Evolutionary conservation across 257 asterid genomes (phyloP).

Genomic region (Primulina huaijiensis): DNA sequence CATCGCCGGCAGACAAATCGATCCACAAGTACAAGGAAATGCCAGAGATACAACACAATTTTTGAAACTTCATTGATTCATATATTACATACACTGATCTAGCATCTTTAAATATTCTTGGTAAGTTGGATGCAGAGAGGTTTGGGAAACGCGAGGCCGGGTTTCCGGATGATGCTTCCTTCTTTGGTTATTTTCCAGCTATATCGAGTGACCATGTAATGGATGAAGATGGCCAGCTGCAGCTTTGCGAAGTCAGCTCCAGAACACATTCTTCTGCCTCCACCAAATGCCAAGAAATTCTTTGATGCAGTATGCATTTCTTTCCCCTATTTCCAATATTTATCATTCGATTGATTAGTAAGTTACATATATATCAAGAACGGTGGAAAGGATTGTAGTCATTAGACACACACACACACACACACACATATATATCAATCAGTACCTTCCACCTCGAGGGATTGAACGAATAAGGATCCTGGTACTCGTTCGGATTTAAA

Average conservation of each 20-base stretch:
- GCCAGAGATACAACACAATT: too few relatives aligned
- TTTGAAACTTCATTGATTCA: too few relatives aligned
- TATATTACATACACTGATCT: too few relatives aligned
- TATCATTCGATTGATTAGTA: not conserved
- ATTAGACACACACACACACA: too few relatives aligned
- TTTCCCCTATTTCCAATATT: slow-evolving; percentile 33
- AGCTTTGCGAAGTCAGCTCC: slow-evolving; percentile 61
- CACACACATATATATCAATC: too few relatives aligned
- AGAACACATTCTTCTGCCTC: slow-evolving; percentile 56
- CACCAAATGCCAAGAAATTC: slow-evolving; percentile 45
- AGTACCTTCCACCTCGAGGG: slow-evolving; percentile 64
- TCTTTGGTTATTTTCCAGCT: slow-evolving; percentile 44
- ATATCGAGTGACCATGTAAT: slow-evolving; percentile 45
- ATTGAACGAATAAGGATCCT: slow-evolving; percentile 43
- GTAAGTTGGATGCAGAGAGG: too few relatives aligned
- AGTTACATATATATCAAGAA: not conserved
- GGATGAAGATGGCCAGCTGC: slow-evolving; percentile 53
- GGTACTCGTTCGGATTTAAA: slow-evolving; percentile 41
- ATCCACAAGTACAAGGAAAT: too few relatives aligned
- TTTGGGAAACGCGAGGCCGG: slow-evolving; percentile 49
- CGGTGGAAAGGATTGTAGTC: not conserved
- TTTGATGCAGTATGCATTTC: slow-evolving; percentile 42
- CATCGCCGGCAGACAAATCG: too few relatives aligned
- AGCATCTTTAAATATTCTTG: too few relatives aligned
- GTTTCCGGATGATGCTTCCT: slow-evolving; percentile 44